Base-by-base conservation (phyloP, 345 rosid genomes). In the Barbarea vulgaris region DNA sequence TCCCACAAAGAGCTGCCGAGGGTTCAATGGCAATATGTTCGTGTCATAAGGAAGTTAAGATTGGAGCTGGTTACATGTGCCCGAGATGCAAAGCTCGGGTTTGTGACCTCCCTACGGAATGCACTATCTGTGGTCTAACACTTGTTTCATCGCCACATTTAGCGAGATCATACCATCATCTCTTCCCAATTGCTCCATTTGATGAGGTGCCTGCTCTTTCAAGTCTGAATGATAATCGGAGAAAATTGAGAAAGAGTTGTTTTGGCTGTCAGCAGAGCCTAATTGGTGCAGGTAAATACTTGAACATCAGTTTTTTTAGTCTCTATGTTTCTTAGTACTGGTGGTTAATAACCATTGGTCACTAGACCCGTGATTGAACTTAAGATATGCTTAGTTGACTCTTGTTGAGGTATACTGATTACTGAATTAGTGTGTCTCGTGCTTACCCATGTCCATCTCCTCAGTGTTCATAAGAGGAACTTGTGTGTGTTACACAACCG, bases 101-200 rank as follows among this genome's bases (percentile, higher is more conserved):
- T 1, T 92, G 97, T 79, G 97, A 92, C 61, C 90, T 92, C 48
- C 97, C 96, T 46, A 87, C 92, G 3, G 97, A 95, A 82, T 95
- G 97, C 47, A 68, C 89, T 48, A 76, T 92, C 17, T 92, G 99
- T 46, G 99, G 97, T 24, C 82, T 90, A 73, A 89, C 97, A 42
- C 97, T 92, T 67, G 97, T 95, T 76, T 95, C 99, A 27, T 92
- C 97, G 1, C 97, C 97, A 11, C 99, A 88, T 87, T 78, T 95
- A 70, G 97, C 97, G 1, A 88, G 97, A 82, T 95, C 99, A 10
- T 92, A 95, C 65, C 99, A 90, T 83, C 97, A 95, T 79, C 90
- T 95, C 67, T 95, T 91, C 80, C 99, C 99, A 9, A 89, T 92
- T 44, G 80, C 87, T 41, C 93, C 91, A 48, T 95, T 92, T 74